Percentiles rank a stretch among this genome's conserved stretches.
Conservation (phyloP, 2,329 filamentous ascomycete species). For the Exophiala alcalophila region DNA sequence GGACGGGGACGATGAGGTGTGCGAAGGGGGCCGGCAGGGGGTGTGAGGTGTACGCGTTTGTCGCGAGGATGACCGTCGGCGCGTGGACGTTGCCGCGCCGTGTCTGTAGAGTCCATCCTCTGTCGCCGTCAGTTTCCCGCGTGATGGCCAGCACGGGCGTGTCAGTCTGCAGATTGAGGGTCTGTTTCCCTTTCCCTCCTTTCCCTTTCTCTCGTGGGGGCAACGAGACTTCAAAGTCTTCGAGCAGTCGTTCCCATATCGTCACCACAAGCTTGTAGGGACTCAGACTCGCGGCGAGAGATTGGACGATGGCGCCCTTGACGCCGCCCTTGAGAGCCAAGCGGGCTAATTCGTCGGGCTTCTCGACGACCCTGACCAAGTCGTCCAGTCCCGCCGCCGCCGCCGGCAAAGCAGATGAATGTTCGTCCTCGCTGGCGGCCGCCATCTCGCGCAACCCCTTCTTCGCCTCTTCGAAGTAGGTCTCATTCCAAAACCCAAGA, state of each 20-base stretch:
- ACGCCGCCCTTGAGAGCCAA: slow-evolving; percentile 27
- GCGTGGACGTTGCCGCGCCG: slow-evolving; percentile 62
- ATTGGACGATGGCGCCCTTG: slow-evolving; percentile 22
- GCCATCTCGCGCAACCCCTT: slow-evolving; percentile 5
- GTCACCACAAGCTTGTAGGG: slow-evolving; percentile 23
- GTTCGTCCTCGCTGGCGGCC: background rate
- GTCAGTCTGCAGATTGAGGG: slow-evolving; percentile 35
- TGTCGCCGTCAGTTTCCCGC: slow-evolving; percentile 26
- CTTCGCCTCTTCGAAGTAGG: slow-evolving; percentile 25
- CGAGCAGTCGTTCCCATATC: slow-evolving; percentile 15
- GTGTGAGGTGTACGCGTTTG: slow-evolving; percentile 78
- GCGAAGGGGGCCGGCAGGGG: slow-evolving; percentile 67
- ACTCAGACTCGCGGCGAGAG: slow-evolving; percentile 19
- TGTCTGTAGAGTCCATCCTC: slow-evolving; percentile 66
- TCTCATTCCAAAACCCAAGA: slow-evolving; percentile 22
- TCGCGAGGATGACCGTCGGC: slow-evolving; percentile 68
- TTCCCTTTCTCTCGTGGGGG: background rate
- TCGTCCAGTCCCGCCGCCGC: background rate
- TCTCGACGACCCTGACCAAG: slow-evolving; percentile 19
- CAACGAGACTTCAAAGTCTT: slow-evolving; percentile 3
- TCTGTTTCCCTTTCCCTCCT: background rate
- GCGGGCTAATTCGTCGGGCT: slow-evolving; percentile 34
- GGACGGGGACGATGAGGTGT: slow-evolving; percentile 71
- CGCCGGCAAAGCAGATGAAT: too few species aligned
- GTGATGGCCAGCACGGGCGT: slow-evolving; percentile 33